Percentiles rank a stretch among this genome's conserved stretches.
Conservation (phyloP, 1,284 basidiomycete species). For the Ganoderma lucidum region DNA sequence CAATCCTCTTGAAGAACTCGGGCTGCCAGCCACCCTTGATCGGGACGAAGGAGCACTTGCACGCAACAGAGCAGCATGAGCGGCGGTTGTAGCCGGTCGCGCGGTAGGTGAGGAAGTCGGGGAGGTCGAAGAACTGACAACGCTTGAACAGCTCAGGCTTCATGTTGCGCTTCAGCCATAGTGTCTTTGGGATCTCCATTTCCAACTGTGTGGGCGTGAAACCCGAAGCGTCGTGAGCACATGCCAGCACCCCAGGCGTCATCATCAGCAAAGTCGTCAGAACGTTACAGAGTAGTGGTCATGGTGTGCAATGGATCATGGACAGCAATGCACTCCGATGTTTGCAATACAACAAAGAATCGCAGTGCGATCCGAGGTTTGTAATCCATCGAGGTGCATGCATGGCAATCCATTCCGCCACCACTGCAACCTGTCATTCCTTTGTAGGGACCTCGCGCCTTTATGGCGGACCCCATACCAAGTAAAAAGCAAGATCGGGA, state of each 20-base stretch:
- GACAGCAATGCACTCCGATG: too few relatives aligned
- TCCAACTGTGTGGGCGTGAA: slow-evolving; percentile 68
- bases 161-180: slow-evolving; percentile 97
- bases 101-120: slow-evolving; percentile 95
- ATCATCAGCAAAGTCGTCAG: too few relatives aligned
- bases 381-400: too few relatives aligned
- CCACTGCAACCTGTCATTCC: too few relatives aligned
- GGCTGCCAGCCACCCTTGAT: slow-evolving; percentile 83
- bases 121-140: slow-evolving; percentile 97
- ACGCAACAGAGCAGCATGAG: slow-evolving; percentile 93
- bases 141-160: slow-evolving; percentile 73
- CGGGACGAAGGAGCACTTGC: slow-evolving; percentile 98
- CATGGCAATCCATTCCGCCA: too few relatives aligned
- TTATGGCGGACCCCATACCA: neutral
- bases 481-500: neutral
- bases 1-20: slow-evolving; percentile 89
- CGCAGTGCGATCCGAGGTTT: too few relatives aligned
- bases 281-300: too few relatives aligned
- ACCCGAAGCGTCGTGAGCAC: neutral
- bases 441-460: too few relatives aligned
- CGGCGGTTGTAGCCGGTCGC: slow-evolving; percentile 85
- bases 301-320: too few relatives aligned
- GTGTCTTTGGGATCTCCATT: slow-evolving; percentile 97
- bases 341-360: too few relatives aligned
- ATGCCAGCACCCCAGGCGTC: neutral